A percentile compares a stretch with the other conserved stretches of the same genome.
Conservation (phyloP, 352 stramenopile genomes). For the Phytophthora foliorum region DNA sequence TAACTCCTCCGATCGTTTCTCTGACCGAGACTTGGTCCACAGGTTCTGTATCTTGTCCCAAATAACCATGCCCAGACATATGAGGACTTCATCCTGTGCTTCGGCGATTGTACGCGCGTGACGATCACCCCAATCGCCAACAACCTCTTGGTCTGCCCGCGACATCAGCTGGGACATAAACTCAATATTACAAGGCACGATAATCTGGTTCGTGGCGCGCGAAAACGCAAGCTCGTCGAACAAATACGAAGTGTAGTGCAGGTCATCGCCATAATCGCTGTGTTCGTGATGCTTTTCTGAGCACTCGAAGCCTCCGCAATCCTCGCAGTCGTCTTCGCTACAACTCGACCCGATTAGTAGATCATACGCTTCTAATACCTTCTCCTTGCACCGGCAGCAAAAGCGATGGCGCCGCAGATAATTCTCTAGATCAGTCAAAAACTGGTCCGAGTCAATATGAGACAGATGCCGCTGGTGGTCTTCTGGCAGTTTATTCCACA, state of each 20-base stretch:
- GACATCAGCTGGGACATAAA: conserved; percentile 90
- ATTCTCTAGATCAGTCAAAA: conserved; percentile 84
- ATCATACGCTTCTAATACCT: conserved; percentile 90
- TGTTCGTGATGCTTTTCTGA: conserved; percentile 79
- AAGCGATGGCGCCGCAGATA: conserved; percentile 90
- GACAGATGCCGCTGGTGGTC: conserved; percentile 85
- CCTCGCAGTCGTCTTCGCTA: conserved; percentile 88
- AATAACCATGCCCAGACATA: conserved; percentile 89
- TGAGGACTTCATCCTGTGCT: conserved; percentile 88
- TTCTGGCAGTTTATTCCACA: conserved; percentile 83
- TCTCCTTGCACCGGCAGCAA: conserved; percentile 90
- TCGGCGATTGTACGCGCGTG: conserved; percentile 88
- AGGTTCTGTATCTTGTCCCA: conserved; percentile 91
- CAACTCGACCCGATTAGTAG: conserved; percentile 86
- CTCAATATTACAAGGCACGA: conserved; percentile 87
- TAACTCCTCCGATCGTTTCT: conserved; percentile 84
- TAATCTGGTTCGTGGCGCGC: conserved; percentile 81
- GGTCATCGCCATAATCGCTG: conserved; percentile 81
- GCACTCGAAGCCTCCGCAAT: conserved; percentile 85
- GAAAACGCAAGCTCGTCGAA: conserved; percentile 90
- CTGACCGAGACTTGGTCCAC: conserved; percentile 80
- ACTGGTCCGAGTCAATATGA: conserved; percentile 90
- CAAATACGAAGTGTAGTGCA: conserved; percentile 88
- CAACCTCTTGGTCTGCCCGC: conserved; percentile 84
- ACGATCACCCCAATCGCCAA: conserved; percentile 85